Conservation (phyloP, 345 rosid species). For the Eutrema yunnanense region DNA sequence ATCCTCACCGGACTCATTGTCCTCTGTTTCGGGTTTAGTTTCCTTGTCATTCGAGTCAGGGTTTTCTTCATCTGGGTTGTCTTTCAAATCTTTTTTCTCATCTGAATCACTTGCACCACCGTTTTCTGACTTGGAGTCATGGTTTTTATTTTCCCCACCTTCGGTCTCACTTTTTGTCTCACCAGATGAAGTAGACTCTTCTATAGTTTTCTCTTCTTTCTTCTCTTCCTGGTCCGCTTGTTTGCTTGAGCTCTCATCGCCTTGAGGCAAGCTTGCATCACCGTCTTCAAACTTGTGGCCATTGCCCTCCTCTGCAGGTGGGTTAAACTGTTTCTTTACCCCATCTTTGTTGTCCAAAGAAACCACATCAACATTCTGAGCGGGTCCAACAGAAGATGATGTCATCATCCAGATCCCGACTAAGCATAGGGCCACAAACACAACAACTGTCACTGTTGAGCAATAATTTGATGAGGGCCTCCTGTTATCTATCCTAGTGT, state of each 20-base stretch:
- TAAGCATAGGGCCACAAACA: constrained; percentile 85
- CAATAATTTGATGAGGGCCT: constrained; percentile 67
- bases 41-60: constrained; percentile 37
- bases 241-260: constrained; percentile 23
- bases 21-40: constrained; percentile 35
- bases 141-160: constrained; percentile 30
- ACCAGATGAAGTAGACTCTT: constrained; percentile 36
- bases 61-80: constrained; percentile 34
- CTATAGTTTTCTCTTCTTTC: constrained; percentile 34
- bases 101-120: constrained; percentile 35
- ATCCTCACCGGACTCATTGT: constrained; percentile 35
- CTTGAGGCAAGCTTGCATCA: constrained; percentile 21
- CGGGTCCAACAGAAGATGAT: constrained; percentile 66
- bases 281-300: constrained; percentile 45
- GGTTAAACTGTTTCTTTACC: constrained; percentile 39
- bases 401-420: constrained; percentile 98
- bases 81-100: constrained; percentile 45
- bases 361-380: constrained; percentile 50
- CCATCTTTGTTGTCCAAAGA: constrained; percentile 52
- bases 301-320: constrained; percentile 31
- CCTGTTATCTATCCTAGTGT: constrained; percentile 63
- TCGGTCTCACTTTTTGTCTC: constrained; percentile 24
- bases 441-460: constrained; percentile 69
- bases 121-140: constrained; percentile 30
- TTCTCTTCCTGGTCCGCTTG: constrained; percentile 42